These are phyloP conservation scores for Diaporthe citriasiana DNA, from an alignment of 2,329 filamentous ascomycete genomes.

Conservation along the genomic window DNA sequence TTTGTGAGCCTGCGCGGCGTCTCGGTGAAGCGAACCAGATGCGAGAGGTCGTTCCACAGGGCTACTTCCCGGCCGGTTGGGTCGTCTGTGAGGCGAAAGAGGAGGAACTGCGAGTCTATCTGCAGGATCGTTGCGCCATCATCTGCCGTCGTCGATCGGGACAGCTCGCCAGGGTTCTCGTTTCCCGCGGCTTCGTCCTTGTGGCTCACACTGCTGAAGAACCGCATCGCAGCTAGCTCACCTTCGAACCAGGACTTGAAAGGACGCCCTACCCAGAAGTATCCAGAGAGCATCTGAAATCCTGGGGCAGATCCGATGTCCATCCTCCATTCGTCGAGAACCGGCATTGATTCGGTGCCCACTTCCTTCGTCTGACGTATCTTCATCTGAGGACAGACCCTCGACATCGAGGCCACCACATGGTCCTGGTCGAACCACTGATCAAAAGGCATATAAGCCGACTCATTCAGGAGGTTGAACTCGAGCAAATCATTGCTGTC, in stretches of 20 bases:
- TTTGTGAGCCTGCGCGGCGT: slow-evolving; percentile 47
- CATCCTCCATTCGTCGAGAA: slow-evolving; percentile 36
- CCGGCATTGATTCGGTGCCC: slow-evolving; percentile 21
- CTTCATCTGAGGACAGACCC: slow-evolving; percentile 49
- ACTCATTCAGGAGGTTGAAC: slow-evolving; percentile 49
- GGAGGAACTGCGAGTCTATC: slow-evolving; percentile 50
- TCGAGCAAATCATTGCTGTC: slow-evolving; percentile 47
- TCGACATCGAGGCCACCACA: slow-evolving; percentile 43
- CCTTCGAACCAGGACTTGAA: slow-evolving; percentile 39
- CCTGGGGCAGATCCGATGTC: slow-evolving; percentile 30
- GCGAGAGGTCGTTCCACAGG: slow-evolving; percentile 53
- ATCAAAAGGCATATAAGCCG: slow-evolving; percentile 48
- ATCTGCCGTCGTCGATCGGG: neutral
- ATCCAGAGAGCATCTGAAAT: slow-evolving; percentile 23
- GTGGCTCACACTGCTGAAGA: slow-evolving; percentile 6
- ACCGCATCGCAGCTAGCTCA: slow-evolving; percentile 27
- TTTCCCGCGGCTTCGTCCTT: slow-evolving; percentile 32
- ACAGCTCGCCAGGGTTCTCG: slow-evolving; percentile 39
- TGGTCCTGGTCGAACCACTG: slow-evolving; percentile 51
- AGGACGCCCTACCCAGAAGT: slow-evolving; percentile 41
- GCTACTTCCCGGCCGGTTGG: slow-evolving; percentile 51
- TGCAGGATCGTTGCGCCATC: slow-evolving; percentile 50
- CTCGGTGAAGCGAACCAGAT: slow-evolving; percentile 51
- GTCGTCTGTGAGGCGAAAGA: slow-evolving; percentile 55
- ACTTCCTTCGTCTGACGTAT: slow-evolving; percentile 44